Conservation (phyloP, 106 monocot species). For the Phalaenopsis equestris region DNA sequence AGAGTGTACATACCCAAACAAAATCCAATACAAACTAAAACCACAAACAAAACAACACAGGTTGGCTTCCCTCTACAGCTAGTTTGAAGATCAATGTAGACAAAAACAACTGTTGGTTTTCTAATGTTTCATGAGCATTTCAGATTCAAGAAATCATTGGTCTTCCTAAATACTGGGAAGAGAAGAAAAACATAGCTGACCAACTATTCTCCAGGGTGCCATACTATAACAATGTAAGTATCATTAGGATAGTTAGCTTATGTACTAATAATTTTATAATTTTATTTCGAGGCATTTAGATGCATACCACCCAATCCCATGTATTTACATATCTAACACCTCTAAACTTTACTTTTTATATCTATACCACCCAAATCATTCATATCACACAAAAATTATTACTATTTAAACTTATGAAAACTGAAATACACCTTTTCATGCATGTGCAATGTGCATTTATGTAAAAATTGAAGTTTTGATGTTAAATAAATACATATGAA, state of each 20-base stretch:
- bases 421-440: too few species aligned
- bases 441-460: too few species aligned
- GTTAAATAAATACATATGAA: too few species aligned
- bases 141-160: slow-evolving; percentile 79
- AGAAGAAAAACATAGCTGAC: slow-evolving; percentile 44
- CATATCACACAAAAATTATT: too few species aligned
- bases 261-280: background rate
- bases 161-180: slow-evolving; percentile 66
- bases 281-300: too few species aligned
- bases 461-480: too few species aligned
- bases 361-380: too few species aligned
- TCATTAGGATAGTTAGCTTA: background rate
- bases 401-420: too few species aligned
- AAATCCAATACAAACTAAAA: slow-evolving; percentile 69
- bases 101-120: background rate
- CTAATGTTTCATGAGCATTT: background rate
- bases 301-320: too few species aligned
- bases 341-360: too few species aligned
- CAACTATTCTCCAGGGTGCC: slow-evolving; percentile 66
- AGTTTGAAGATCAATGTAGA: background rate
- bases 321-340: too few species aligned
- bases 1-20: slow-evolving; percentile 82
- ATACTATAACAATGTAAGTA: slow-evolving; percentile 62
- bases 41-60: slow-evolving; percentile 44
- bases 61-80: slow-evolving; percentile 13